Conservation (phyloP, 352 stramenopile genomes). For the Pythium brassicae region DNA sequence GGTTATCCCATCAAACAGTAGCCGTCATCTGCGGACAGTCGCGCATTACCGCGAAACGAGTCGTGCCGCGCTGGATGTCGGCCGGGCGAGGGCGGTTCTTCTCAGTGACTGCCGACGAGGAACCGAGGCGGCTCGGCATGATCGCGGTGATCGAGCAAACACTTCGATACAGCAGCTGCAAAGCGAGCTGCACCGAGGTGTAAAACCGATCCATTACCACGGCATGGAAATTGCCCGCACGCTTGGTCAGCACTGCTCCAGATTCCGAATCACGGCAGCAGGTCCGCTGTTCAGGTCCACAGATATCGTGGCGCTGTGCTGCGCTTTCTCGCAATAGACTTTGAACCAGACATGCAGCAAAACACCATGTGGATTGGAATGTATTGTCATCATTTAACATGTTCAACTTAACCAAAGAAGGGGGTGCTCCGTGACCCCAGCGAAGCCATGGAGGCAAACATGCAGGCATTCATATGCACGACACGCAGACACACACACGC, state of each 20-base stretch:
- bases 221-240: background rate
- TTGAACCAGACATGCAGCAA: background rate
- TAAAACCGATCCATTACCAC: background rate
- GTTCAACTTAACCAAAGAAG: background rate
- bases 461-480: no score
- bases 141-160: background rate
- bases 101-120: background rate
- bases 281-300: background rate
- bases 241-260: no score
- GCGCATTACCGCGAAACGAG: background rate
- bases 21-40: background rate
- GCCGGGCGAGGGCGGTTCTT: background rate
- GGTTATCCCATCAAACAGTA: background rate
- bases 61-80: background rate
- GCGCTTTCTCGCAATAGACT: background rate
- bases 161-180: background rate
- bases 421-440: no score
- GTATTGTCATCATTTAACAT: background rate
- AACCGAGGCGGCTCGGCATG: background rate
- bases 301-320: background rate
- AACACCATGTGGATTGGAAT: background rate
- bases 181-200: constrained; percentile 1
- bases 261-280: no score
- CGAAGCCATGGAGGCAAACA: background rate
- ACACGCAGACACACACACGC: no score